Conservation (phyloP, 352 stramenopile species). For the Phytopythium helicoides region DNA sequence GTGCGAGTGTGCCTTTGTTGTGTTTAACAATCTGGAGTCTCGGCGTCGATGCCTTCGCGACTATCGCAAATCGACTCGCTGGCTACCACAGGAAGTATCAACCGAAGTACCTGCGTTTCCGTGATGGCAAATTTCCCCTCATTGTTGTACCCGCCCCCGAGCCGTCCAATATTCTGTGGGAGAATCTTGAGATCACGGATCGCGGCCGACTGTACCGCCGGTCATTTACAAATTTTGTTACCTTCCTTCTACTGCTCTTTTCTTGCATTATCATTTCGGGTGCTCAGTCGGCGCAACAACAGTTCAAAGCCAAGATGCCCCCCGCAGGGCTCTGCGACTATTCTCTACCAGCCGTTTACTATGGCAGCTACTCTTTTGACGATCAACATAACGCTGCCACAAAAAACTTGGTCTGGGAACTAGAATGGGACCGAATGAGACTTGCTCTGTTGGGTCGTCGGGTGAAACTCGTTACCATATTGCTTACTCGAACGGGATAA, state of each 20-base stretch:
- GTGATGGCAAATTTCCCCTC: slow-evolving; percentile 40
- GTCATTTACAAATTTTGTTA: slow-evolving; percentile 68
- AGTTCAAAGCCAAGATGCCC: slow-evolving; percentile 69
- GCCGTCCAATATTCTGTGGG: slow-evolving; percentile 87
- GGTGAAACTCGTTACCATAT: slow-evolving; percentile 48
- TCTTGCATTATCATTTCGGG: slow-evolving; percentile 74
- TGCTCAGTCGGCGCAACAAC: slow-evolving; percentile 65
- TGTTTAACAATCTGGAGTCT: slow-evolving; percentile 88
- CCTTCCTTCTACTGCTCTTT: slow-evolving; percentile 68
- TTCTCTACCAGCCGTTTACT: slow-evolving; percentile 58
- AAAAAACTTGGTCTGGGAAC: slow-evolving; percentile 28
- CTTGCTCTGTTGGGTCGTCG: slow-evolving; percentile 21
- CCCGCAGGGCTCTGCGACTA: slow-evolving; percentile 54
- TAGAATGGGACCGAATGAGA: slow-evolving; percentile 55
- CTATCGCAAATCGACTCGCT: slow-evolving; percentile 55
- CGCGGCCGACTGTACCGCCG: slow-evolving; percentile 56
- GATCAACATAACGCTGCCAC: slow-evolving; percentile 1
- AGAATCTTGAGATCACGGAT: slow-evolving; percentile 78
- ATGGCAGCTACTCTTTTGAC: slow-evolving; percentile 35
- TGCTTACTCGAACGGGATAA: slow-evolving; percentile 60
- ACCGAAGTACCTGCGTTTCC: slow-evolving; percentile 58
- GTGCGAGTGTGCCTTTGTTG: slow-evolving; percentile 81
- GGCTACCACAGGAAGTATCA: slow-evolving; percentile 48
- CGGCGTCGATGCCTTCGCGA: slow-evolving; percentile 68
- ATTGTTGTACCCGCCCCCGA: slow-evolving; percentile 58